phyloP scores from a whole-genome alignment of 179 eudicot genomes.

The Corrigiola litoralis region DNA sequence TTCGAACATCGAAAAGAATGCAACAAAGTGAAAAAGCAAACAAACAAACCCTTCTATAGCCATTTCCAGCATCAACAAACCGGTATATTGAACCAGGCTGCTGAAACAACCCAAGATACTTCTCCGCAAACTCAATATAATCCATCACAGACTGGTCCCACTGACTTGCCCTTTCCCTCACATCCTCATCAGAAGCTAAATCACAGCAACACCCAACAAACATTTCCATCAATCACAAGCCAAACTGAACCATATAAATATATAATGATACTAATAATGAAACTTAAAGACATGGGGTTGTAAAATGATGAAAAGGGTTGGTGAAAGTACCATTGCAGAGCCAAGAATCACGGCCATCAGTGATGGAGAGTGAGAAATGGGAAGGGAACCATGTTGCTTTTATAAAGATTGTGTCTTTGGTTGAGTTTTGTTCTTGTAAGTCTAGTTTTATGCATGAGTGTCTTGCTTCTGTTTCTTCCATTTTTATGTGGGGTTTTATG shows the following conservation, averaged over 20 bases:
- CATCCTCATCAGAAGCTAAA: conserved; percentile 81
- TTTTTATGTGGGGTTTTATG: too few relatives aligned
- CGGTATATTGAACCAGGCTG: conserved; percentile 74
- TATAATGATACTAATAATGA: too few relatives aligned
- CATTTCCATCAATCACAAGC: background rate
- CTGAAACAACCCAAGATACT: conserved; percentile 75
- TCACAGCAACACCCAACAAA: background rate
- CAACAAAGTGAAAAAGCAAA: background rate
- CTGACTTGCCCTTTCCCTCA: conserved; percentile 71
- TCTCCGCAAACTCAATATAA: conserved; percentile 70
- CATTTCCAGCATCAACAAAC: conserved; percentile 68
- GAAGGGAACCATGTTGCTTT: conserved; percentile 57
- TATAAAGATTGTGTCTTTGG: conserved; percentile 44
- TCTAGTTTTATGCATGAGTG: conserved; percentile 62
- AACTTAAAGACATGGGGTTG: too few relatives aligned
- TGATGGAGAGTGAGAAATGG: conserved; percentile 56
- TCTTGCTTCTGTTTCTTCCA: conserved; percentile 22
- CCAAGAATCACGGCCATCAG: conserved; percentile 66
- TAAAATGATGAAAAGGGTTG: too few relatives aligned
- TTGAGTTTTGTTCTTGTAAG: conserved; percentile 19
- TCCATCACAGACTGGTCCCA: conserved; percentile 85
- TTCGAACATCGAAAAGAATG: background rate
- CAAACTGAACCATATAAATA: background rate
- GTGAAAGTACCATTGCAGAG: conserved; percentile 45
- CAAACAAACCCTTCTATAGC: conserved; percentile 55